Evolutionary conservation across 2,329 filamentous ascomycete species (phyloP), one percentile per base, ranked within the genome.

Genomic region (Domatiomyces globalis): DNA sequence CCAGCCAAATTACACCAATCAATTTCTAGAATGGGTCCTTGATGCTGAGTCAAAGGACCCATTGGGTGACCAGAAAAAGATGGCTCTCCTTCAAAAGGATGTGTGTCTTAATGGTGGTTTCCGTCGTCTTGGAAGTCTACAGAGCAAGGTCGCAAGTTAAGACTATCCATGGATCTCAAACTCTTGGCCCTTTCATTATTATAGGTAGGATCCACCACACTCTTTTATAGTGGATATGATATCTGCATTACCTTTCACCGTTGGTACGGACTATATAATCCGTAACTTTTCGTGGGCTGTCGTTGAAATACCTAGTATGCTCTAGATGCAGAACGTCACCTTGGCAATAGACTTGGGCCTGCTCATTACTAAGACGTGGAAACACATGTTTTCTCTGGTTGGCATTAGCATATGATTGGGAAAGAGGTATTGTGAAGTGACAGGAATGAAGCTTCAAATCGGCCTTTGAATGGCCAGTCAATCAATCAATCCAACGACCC

Each of bases 1-100:
- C 61, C 65, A 69, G 63, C 78, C 84, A 12, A 88, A 88, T 71
- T 87, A 86, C 67, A 87, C 83, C 60, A 87, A 87, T 58, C 69
- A 77, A 57, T 85, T 79, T 65, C 69, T 88, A 27, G 73, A 71
- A 20, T 88, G 84, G 84, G 62, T 66, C 1, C 71, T 86, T 6
- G 80, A 80, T 39, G 71, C 65, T 0, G 84, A 86, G 48, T 83
- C 81, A 0, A 65, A 66, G 43, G 83, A 87, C 65, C 84, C 84
- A 0, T 73, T 69, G 1, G 83, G 80, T 9, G 84, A 88, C 61
- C 84, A 88, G 77, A 84, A 83, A 76, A 74, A 76, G 42, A 87
- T 87, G 80, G 79, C 73, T 2, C 72, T 74, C 59, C 68, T 87
- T 60, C 84, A 87, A 72, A 73, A 81, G 66, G 72, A 79, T 51